These are phyloP conservation scores for Cucumis melo DNA, from an alignment of 306 rosid species.

Conservation along the genomic window DNA sequence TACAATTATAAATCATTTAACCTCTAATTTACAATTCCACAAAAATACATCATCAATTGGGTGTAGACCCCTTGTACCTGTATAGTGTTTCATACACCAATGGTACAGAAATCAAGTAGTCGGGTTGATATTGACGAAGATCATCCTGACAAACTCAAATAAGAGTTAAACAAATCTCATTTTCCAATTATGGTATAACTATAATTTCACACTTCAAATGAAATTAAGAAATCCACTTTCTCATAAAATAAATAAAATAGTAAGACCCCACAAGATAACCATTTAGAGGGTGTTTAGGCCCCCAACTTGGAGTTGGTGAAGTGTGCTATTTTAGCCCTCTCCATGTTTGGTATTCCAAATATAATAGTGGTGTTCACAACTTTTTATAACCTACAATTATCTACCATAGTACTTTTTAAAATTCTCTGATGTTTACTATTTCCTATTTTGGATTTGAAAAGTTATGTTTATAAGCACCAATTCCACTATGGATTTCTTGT, in stretches of 20 bases:
- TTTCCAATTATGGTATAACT: neutral
- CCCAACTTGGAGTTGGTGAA: no score
- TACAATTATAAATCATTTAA: neutral
- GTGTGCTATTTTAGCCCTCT: no score
- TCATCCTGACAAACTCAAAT: conserved; percentile 40
- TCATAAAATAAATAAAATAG: neutral
- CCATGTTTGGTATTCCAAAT: no score
- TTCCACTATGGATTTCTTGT: neutral
- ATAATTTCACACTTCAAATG: neutral
- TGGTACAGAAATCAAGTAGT: conserved; percentile 73
- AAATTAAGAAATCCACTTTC: neutral
- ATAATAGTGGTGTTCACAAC: no score
- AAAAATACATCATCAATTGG: neutral
- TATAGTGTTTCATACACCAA: conserved; percentile 82
- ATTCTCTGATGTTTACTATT: no score
- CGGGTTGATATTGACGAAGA: conserved; percentile 60
- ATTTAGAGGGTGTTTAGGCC: neutral
- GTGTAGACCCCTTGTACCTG: conserved; percentile 35
- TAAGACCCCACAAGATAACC: neutral
- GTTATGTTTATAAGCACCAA: no score
- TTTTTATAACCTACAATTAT: no score
- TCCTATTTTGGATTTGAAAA: no score
- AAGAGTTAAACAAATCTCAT: neutral
- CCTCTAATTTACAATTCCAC: neutral
- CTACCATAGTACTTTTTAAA: no score